These are phyloP conservation scores for Russula foetens DNA, from an alignment of 768 basidiomycete species.

Conservation along the genomic window DNA sequence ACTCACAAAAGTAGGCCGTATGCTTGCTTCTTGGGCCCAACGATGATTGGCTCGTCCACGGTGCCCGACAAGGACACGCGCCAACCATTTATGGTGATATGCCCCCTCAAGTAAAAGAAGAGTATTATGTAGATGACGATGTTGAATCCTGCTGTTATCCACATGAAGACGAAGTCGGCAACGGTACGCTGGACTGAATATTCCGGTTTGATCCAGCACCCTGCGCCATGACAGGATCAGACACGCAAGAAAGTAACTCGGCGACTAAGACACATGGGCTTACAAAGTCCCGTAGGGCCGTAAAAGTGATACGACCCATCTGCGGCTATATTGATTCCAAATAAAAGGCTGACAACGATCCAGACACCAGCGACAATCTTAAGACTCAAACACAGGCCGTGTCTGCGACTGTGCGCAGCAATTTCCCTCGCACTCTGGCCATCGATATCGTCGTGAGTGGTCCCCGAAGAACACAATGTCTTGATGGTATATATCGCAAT, in stretches of 20 bases:
- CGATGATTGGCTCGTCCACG: background rate
- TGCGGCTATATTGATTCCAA: background rate
- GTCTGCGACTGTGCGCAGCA: background rate
- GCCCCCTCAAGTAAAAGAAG: background rate
- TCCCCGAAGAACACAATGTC: background rate
- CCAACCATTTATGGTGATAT: background rate
- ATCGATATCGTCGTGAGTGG: background rate
- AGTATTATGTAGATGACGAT: background rate
- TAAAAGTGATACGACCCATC: background rate
- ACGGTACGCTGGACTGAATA: background rate
- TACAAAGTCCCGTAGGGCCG: background rate
- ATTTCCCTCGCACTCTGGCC: background rate
- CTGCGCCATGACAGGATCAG: background rate
- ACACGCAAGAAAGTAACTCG: background rate
- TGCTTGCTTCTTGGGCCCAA: background rate
- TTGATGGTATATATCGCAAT: background rate
- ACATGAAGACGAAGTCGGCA: background rate
- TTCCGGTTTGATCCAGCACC: background rate
- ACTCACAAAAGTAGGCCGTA: background rate
- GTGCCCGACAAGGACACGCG: background rate
- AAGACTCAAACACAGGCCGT: background rate
- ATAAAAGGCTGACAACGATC: background rate
- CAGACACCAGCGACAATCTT: background rate
- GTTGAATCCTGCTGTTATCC: background rate
- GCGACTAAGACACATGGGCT: background rate